A percentile compares a stretch with the other conserved stretches of the same genome.
Evolutionary conservation across 2,329 filamentous ascomycete genomes (phyloP).

Genomic region (Colletotrichum sp.): DNA sequence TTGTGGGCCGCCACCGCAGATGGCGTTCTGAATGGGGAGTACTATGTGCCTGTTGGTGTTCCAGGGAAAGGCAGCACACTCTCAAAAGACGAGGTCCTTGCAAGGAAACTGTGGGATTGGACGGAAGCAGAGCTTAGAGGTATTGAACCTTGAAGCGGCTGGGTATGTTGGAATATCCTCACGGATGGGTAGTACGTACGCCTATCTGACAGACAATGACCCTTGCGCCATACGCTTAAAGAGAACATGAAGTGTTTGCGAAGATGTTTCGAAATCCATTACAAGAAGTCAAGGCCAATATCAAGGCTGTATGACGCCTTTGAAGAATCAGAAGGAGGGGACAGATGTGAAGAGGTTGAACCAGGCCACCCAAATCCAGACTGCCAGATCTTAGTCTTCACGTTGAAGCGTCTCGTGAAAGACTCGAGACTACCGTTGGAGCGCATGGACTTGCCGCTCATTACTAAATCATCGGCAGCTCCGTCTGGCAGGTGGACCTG

Average conservation of each 20-base stretch:
- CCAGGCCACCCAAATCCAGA: not conserved
- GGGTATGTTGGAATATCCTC: not conserved
- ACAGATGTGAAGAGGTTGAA: not conserved
- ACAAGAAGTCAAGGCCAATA: not conserved
- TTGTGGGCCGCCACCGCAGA: conserved; percentile 34
- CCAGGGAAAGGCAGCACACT: conserved; percentile 21
- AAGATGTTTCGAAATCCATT: not conserved
- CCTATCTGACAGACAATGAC: not conserved
- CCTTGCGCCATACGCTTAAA: not conserved
- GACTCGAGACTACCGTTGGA: not conserved
- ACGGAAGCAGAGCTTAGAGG: conserved; percentile 32
- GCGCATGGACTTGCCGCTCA: not conserved
- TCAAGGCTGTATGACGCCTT: not conserved
- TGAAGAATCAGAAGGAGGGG: not conserved
- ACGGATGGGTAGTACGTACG: rapidly evolving
- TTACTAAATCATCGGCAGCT: not conserved
- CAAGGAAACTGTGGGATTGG: conserved; percentile 39
- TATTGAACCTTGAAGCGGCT: not conserved
- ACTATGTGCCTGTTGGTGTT: conserved; percentile 36
- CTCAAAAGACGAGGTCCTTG: conserved; percentile 28
- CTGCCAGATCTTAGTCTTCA: not conserved
- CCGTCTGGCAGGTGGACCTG: not conserved
- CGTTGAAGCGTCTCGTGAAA: not conserved
- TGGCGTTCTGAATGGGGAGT: conserved; percentile 30
- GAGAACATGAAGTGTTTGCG: not conserved